phyloP scores from a whole-genome alignment of 495 filamentous ascomycete species.

The Hypoxylon lienhwacheense region DNA sequence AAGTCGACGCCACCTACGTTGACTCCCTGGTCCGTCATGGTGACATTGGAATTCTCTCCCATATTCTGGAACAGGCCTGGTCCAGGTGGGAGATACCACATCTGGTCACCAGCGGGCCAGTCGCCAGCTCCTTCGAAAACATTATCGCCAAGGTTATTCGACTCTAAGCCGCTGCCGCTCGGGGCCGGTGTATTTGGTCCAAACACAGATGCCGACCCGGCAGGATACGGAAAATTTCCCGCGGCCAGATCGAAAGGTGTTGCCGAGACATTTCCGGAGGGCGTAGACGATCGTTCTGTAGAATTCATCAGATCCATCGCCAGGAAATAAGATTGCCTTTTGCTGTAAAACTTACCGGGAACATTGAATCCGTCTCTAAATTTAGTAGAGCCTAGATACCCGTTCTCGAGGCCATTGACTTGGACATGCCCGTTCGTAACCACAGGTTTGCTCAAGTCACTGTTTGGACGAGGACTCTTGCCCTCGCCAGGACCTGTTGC shows the following conservation, averaged over 20 bases:
- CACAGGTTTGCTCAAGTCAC: constrained; percentile 28
- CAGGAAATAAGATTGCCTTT: neutral
- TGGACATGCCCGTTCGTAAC: constrained; percentile 37
- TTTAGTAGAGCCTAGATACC: constrained; percentile 35
- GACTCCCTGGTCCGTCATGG: constrained; percentile 62
- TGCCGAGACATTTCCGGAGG: constrained; percentile 55
- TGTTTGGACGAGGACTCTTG: constrained; percentile 41
- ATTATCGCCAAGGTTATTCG: constrained; percentile 29
- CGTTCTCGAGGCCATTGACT: constrained; percentile 39
- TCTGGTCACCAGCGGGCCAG: constrained; percentile 52
- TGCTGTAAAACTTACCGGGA: constrained; percentile 35
- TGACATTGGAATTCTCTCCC: constrained; percentile 51
- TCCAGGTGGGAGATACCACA: constrained; percentile 61
- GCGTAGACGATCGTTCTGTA: constrained; percentile 49
- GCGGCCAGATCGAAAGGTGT: constrained; percentile 56
- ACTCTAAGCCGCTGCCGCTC: constrained; percentile 37
- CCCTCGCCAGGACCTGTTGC: constrained; percentile 42
- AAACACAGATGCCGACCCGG: constrained; percentile 49
- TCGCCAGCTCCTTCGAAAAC: constrained; percentile 44
- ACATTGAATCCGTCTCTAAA: constrained; percentile 36
- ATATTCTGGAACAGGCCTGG: constrained; percentile 58
- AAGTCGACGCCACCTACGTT: constrained; percentile 59
- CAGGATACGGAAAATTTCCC: constrained; percentile 52
- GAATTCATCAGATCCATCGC: neutral
- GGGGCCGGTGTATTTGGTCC: constrained; percentile 50